Percentiles rank a stretch among this genome's conserved stretches.
Conservation (phyloP, 768 basidiomycete genomes). For the Cystobasidium onofrii region DNA sequence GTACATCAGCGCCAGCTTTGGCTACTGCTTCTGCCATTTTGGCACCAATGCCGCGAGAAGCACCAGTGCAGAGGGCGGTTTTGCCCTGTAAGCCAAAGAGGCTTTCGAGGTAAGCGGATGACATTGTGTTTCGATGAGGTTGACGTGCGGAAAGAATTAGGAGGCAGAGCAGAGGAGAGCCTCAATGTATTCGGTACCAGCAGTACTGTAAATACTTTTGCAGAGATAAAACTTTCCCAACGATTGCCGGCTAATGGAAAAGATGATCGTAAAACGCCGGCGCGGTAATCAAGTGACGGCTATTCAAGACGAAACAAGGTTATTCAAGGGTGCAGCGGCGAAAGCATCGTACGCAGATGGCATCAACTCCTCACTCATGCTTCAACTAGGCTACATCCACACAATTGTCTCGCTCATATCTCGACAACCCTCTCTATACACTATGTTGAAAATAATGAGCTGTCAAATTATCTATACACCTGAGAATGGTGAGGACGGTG, state of each 20-base stretch:
- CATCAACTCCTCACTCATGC: no score
- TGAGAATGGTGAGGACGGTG: no score
- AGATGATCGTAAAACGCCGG: not conserved
- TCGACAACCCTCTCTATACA: no score
- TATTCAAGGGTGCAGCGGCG: no score
- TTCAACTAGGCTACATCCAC: not conserved
- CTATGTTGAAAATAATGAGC: no score
- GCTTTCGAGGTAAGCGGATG: constrained; percentile 17
- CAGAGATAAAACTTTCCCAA: not conserved
- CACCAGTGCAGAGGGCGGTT: constrained; percentile 45
- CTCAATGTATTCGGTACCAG: not conserved
- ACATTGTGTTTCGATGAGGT: not conserved
- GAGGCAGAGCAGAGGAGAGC: no score
- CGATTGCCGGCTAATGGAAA: no score
- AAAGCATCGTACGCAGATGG: no score
- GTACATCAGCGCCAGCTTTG: constrained; percentile 47
- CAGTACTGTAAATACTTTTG: no score
- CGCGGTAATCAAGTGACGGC: not conserved
- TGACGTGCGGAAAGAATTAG: not conserved
- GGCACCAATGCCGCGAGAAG: constrained; percentile 46
- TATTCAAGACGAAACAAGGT: not conserved
- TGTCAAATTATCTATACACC: no score
- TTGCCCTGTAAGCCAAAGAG: constrained; percentile 47
- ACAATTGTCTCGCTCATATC: no score
- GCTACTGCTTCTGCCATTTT: constrained; percentile 46